These are phyloP conservation scores for Schizosaccharomyces japonicus DNA, from an alignment of 805 yeast genomes.

Conservation along the genomic window DNA sequence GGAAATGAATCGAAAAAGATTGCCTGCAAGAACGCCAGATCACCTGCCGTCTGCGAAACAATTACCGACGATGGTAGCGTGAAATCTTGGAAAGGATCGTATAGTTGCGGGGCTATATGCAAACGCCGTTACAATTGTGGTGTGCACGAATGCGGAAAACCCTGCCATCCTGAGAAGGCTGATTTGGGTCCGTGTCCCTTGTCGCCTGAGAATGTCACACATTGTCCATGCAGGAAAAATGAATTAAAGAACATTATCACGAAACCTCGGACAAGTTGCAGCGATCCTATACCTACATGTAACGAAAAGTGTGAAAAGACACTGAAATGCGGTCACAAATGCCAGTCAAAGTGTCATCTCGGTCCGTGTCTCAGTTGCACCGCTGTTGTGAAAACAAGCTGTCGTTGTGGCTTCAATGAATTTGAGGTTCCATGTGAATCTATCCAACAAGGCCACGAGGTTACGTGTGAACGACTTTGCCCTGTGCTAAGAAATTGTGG, in stretches of 20 bases:
- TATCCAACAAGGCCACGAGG: neutral
- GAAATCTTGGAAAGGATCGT: constrained; percentile 27
- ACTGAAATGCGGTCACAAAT: constrained; percentile 47
- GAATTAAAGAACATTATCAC: constrained; percentile 20
- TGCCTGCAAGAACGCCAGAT: constrained; percentile 20
- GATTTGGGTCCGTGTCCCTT: constrained; percentile 29
- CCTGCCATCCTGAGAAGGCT: constrained; percentile 31
- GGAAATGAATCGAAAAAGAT: constrained; percentile 28
- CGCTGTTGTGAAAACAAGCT: constrained; percentile 26
- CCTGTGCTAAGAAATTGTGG: constrained; percentile 54
- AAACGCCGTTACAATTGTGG: constrained; percentile 35
- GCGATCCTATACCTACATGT: constrained; percentile 65
- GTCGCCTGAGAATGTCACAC: constrained; percentile 33
- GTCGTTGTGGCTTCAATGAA: constrained; percentile 32
- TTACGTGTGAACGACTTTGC: constrained; percentile 41
- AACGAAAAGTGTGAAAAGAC: constrained; percentile 35
- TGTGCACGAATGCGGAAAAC: constrained; percentile 26
- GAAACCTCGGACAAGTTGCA: constrained; percentile 29
- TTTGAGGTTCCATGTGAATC: constrained; percentile 5
- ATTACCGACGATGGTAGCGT: constrained; percentile 10
- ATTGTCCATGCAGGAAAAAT: constrained; percentile 65
- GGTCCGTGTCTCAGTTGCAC: constrained; percentile 56
- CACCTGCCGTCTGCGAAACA: constrained; percentile 9
- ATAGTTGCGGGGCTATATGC: constrained; percentile 25
- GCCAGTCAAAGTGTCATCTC: constrained; percentile 48